phyloP scores from a whole-genome alignment of 371 early-diverging fungal genomes.

The Mucor indicus region DNA sequence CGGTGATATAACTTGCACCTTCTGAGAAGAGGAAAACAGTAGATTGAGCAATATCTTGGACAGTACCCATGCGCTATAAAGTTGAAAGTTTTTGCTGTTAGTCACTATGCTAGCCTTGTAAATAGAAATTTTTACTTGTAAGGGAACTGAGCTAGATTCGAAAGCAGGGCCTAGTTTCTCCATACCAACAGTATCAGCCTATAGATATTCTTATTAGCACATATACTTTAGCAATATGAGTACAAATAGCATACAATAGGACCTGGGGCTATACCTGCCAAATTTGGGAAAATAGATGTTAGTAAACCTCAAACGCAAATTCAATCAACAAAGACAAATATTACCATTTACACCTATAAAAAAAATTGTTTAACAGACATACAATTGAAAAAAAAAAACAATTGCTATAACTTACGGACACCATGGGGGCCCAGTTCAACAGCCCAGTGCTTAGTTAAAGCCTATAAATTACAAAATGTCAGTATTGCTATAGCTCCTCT shows the following conservation, averaged over 20 bases:
- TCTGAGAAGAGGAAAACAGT: slow-evolving; percentile 71
- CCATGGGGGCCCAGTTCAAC: slow-evolving; percentile 51
- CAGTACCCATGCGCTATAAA: slow-evolving; percentile 48
- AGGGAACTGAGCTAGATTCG: background rate
- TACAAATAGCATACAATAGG: slow-evolving; percentile 32
- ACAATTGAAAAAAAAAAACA: background rate
- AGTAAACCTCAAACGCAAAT: background rate
- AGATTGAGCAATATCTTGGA: slow-evolving; percentile 70
- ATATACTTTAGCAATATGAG: background rate
- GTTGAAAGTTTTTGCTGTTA: background rate
- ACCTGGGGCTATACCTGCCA: slow-evolving; percentile 43
- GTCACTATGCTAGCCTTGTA: no score
- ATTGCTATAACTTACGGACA: slow-evolving; percentile 29
- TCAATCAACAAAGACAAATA: background rate
- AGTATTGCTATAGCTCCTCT: background rate
- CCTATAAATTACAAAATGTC: slow-evolving; percentile 14
- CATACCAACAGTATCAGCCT: slow-evolving; percentile 34
- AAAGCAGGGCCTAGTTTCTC: slow-evolving; percentile 28
- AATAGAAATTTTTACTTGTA: background rate
- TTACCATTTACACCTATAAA: slow-evolving; percentile 26
- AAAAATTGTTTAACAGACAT: background rate
- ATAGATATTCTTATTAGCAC: background rate
- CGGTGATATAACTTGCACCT: slow-evolving; percentile 60
- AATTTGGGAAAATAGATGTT: background rate
- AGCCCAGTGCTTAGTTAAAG: slow-evolving; percentile 54